A percentile compares a stretch with the other conserved stretches of the same genome.
These are phyloP conservation scores for Cercophora scortea DNA, from an alignment of 495 filamentous ascomycete species.

Conservation along the genomic window DNA sequence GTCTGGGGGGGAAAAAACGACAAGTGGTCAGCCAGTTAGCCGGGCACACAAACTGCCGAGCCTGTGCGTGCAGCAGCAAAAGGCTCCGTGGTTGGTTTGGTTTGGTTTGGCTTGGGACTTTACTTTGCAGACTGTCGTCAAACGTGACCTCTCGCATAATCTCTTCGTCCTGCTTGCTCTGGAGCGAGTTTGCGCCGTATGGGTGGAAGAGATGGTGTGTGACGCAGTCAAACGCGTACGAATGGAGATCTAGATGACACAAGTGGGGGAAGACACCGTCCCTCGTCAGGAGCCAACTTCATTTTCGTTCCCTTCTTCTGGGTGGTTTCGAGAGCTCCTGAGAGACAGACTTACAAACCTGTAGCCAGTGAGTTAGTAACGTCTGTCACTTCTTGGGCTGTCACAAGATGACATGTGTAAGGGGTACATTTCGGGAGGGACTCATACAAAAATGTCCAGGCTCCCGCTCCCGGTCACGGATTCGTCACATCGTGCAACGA, in stretches of 20 bases:
- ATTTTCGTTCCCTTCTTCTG: no score
- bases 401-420: no score
- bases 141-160: constrained; percentile 61
- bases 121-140: constrained; percentile 56
- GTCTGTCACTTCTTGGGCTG: background rate
- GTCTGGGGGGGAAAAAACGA: constrained; percentile 22
- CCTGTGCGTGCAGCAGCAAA: no score
- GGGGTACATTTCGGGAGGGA: background rate
- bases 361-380: background rate
- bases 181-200: constrained; percentile 49
- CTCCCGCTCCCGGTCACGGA: constrained; percentile 24
- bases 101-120: no score
- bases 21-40: background rate
- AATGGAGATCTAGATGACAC: constrained; percentile 36
- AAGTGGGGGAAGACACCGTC: background rate
- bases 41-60: background rate
- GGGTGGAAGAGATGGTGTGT: constrained; percentile 60
- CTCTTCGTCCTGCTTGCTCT: constrained; percentile 39
- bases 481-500: constrained; percentile 41
- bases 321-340: background rate
- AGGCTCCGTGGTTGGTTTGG: background rate
- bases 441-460: constrained; percentile 51
- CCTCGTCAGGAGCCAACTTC: no score
- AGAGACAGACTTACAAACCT: background rate
- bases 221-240: constrained; percentile 59